Evolutionary conservation across 768 basidiomycete species (phyloP), one percentile per base, ranked within the genome.

Genomic region (Russula ochroleuca): DNA sequence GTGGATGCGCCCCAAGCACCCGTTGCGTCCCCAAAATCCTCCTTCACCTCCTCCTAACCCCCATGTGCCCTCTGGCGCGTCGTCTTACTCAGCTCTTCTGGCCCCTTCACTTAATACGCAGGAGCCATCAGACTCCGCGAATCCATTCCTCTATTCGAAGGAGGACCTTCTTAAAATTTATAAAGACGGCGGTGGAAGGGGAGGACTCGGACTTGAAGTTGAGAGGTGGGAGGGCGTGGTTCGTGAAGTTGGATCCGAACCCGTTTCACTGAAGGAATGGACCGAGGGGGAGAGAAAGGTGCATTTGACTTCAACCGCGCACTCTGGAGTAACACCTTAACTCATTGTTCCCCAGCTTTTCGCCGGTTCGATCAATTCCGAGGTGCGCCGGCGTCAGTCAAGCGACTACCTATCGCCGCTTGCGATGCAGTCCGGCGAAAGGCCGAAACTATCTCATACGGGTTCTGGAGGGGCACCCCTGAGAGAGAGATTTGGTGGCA

Each of bases 171-270:
- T 94, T 59, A 80, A 83, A 76, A 87, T 94, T 65, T 94, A 90
- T 74, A 87, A 81, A 73, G 91, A 92, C 66, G 87, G 88, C 57
- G 84, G 84, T 28, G 85, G 87, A 43, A 85, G 81, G 69, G 83
- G 85, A 66, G 85, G 85, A 50, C 80, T 94, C 38, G 90, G 88
- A 49, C 77, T 92, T 47, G 92, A 94, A 75, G 91, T 94, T 15
- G 92, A 93, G 75, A 81, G 88, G 66, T 92, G 90, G 88, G 89
- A 93, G 63, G 92, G 92, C 61, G 86, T 95, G 68, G 90, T 93
- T 28, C 85, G 87, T 63, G 92, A 93, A 71, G 76, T 81, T 25
- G 85, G 82, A 33, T 80, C 72, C 48, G 89, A 92, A 62, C 94
- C 94, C 19, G 75, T 87, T 40, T 83, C 84, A 45, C 71, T 93